Percentiles rank a stretch among this genome's conserved stretches.
Conservation (phyloP, 2,329 filamentous ascomycete species). For the Cercospora sp. region DNA sequence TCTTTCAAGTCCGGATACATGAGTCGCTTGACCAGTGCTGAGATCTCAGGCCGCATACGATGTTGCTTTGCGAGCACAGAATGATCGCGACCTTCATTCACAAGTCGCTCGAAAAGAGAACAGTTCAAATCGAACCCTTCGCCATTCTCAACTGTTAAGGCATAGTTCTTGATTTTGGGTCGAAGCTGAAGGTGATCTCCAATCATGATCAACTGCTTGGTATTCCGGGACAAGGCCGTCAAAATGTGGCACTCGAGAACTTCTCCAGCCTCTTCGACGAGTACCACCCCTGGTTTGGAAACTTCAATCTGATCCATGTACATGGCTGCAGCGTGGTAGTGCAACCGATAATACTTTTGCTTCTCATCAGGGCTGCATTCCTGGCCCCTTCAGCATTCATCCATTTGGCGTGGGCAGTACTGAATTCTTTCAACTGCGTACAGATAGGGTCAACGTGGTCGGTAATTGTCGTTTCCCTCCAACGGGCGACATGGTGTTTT, state of each 20-base stretch:
- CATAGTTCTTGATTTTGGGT: slow-evolving; percentile 58
- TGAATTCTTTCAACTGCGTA: slow-evolving; percentile 45
- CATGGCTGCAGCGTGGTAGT: slow-evolving; percentile 62
- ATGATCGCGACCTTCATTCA: slow-evolving; percentile 33
- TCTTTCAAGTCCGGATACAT: slow-evolving; percentile 61
- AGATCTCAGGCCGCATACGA: slow-evolving; percentile 67
- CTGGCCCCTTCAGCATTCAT: slow-evolving; percentile 16
- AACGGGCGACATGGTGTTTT: slow-evolving; percentile 27
- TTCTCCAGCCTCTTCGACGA: slow-evolving; percentile 57
- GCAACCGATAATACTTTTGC: slow-evolving; percentile 54
- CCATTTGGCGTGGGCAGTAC: slow-evolving; percentile 43
- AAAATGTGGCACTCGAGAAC: slow-evolving; percentile 65
- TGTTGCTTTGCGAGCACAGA: slow-evolving; percentile 58
- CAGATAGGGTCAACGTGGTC: slow-evolving; percentile 53
- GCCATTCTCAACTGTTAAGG: slow-evolving; percentile 54
- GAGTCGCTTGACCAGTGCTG: slow-evolving; percentile 56
- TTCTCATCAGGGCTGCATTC: slow-evolving; percentile 31
- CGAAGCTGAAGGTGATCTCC: slow-evolving; percentile 65
- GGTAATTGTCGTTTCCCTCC: slow-evolving; percentile 35
- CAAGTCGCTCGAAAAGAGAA: slow-evolving; percentile 63
- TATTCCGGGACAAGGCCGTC: slow-evolving; percentile 58
- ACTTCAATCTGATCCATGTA: slow-evolving; percentile 56
- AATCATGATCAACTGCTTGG: slow-evolving; percentile 66
- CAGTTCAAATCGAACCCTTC: slow-evolving; percentile 59
- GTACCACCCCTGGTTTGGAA: slow-evolving; percentile 24